Percentiles rank a stretch among this genome's conserved stretches.
Conservation (phyloP, 306 rosid species). For the Quercus robur region DNA sequence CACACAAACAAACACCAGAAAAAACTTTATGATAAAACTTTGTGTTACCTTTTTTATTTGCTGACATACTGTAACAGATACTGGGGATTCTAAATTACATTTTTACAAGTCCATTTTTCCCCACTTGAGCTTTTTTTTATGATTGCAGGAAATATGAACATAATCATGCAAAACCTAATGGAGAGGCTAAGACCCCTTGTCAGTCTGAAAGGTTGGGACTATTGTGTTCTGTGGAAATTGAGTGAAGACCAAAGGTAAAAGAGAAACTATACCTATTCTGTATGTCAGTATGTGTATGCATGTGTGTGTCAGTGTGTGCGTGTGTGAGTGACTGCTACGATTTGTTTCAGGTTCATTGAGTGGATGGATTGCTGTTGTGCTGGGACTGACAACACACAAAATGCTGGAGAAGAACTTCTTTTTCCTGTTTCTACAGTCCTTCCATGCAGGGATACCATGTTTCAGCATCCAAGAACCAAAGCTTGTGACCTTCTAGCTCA, state of each 20-base stretch:
- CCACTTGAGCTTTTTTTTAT: constrained; percentile 9
- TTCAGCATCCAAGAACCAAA: constrained; percentile 59
- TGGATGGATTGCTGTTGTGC: constrained; percentile 82
- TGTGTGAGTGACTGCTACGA: constrained; percentile 4
- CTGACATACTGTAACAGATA: constrained; percentile 27
- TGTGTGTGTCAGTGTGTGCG: too few relatives aligned
- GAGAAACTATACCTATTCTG: background rate
- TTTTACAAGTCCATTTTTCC: constrained; percentile 12
- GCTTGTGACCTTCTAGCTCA: constrained; percentile 68
- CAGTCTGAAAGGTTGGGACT: constrained; percentile 78
- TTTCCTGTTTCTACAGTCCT: constrained; percentile 52
- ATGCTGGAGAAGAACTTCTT: constrained; percentile 54
- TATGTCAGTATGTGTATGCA: background rate
- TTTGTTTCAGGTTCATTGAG: constrained; percentile 60
- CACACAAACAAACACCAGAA: background rate
- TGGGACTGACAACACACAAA: constrained; percentile 56
- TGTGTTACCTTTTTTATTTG: constrained; percentile 13
- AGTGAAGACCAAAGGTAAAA: constrained; percentile 80
- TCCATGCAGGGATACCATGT: constrained; percentile 69
- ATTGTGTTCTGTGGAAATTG: constrained; percentile 74
- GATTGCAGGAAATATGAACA: constrained; percentile 51
- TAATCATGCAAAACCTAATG: constrained; percentile 47
- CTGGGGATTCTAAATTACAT: constrained; percentile 15
- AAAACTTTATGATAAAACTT: background rate
- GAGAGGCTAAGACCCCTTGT: constrained; percentile 81